Percentiles rank a stretch among this genome's conserved stretches.
phyloP scores from a whole-genome alignment of 768 basidiomycete genomes.

The Suillus americanus region DNA sequence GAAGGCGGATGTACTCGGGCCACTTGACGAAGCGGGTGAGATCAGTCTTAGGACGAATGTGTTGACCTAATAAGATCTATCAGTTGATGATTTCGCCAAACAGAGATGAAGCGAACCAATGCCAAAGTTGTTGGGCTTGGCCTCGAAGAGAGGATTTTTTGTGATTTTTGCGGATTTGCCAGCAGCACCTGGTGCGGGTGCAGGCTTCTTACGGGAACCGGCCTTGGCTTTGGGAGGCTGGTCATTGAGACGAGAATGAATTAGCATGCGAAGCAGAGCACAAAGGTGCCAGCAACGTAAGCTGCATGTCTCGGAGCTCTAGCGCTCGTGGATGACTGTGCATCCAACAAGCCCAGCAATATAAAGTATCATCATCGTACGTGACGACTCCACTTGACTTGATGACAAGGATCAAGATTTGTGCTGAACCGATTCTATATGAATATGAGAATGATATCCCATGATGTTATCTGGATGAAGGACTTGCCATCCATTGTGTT shows the following conservation, averaged over 20 bases:
- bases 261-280: slow-evolving; percentile 26
- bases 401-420: slow-evolving; percentile 9
- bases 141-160: slow-evolving; percentile 97
- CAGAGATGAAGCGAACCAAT: slow-evolving; percentile 64
- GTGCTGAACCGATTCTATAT: slow-evolving; percentile 27
- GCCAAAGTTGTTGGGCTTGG: slow-evolving; percentile 88
- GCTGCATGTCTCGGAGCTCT: slow-evolving; percentile 52
- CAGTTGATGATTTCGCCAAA: background rate
- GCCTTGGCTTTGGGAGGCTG: slow-evolving; percentile 75
- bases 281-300: slow-evolving; percentile 24
- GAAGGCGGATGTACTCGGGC: slow-evolving; percentile 98
- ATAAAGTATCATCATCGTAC: slow-evolving; percentile 38
- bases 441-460: background rate
- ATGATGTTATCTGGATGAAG: slow-evolving; percentile 34
- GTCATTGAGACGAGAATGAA: slow-evolving; percentile 84
- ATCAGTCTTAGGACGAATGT: slow-evolving; percentile 86
- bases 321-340: slow-evolving; percentile 34
- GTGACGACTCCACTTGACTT: slow-evolving; percentile 38
- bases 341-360: slow-evolving; percentile 41
- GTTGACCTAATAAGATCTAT: slow-evolving; percentile 66
- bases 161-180: slow-evolving; percentile 70
- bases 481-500: slow-evolving; percentile 56
- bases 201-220: slow-evolving; percentile 80
- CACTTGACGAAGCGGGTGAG: slow-evolving; percentile 98
- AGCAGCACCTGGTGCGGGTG: slow-evolving; percentile 79